Evolutionary conservation across 306 rosid genomes (phyloP).

Genomic region (Vicia villosa): DNA sequence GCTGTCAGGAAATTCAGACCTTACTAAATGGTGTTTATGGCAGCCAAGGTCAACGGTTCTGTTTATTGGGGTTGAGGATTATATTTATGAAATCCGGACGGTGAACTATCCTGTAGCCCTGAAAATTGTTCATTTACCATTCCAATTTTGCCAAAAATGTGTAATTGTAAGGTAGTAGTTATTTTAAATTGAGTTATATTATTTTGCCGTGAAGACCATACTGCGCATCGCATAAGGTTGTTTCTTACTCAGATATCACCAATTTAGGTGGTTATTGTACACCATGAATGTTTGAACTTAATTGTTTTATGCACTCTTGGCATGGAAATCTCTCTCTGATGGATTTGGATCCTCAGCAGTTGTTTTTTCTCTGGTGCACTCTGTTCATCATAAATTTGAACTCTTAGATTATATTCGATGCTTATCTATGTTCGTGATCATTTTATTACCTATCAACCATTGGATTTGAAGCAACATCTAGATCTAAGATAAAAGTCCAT

Average conservation of each 20-base stretch:
- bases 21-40: constrained; percentile 46
- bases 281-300: no score
- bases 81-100: background rate
- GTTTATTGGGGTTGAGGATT: background rate
- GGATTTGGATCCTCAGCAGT: no score
- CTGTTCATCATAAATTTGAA: no score
- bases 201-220: constrained; percentile 8
- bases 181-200: constrained; percentile 25
- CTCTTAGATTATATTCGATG: no score
- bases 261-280: no score
- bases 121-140: constrained; percentile 1
- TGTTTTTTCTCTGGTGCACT: no score
- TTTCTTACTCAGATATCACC: no score
- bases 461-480: constrained; percentile 16
- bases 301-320: no score
- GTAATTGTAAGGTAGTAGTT: background rate
- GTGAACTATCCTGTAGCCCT: background rate
- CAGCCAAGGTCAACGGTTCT: background rate
- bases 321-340: no score
- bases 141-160: constrained; percentile 4
- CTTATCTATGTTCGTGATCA: no score
- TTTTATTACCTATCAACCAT: no score
- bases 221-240: no score
- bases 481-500: constrained; percentile 28
- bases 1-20: constrained; percentile 90